Evolutionary conservation across 306 rosid species (phyloP).

Genomic region (Casuarina cunninghamiana): DNA sequence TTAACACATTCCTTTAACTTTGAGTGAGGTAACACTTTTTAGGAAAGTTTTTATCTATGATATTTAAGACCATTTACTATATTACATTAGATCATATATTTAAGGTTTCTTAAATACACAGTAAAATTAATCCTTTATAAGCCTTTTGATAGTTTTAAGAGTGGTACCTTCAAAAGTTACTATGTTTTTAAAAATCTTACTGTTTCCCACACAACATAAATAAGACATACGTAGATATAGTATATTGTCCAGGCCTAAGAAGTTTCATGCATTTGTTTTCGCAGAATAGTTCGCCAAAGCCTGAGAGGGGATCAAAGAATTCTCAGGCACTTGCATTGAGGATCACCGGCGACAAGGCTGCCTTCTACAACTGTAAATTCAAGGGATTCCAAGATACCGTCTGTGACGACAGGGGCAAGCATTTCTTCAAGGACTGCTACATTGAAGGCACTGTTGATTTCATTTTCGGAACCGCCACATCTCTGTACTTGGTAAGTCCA

Average conservation of each 20-base stretch:
- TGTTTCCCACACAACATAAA: not conserved
- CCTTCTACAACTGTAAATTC: conserved; percentile 42
- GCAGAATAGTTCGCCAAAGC: conserved; percentile 49
- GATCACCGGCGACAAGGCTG: conserved; percentile 33
- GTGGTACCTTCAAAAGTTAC: too few species aligned
- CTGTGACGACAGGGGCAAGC: conserved; percentile 48
- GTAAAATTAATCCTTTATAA: too few species aligned
- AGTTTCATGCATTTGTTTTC: not conserved
- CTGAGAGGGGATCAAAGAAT: conserved; percentile 22
- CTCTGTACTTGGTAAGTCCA: conserved; percentile 43
- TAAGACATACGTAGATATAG: not conserved
- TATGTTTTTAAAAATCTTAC: too few species aligned
- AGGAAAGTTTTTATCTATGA: too few species aligned
- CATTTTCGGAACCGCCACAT: conserved; percentile 43
- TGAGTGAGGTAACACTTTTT: too few species aligned
- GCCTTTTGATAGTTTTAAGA: too few species aligned
- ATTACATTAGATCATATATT: too few species aligned
- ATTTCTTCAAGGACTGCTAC: conserved; percentile 47
- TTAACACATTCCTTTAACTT: too few species aligned
- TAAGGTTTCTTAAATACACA: too few species aligned
- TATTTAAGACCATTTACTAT: too few species aligned
- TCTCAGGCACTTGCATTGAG: conserved; percentile 55
- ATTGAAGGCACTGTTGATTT: conserved; percentile 48
- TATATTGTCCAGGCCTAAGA: too few species aligned
- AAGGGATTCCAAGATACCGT: conserved; percentile 51